phyloP scores from a whole-genome alignment of 306 rosid genomes.

The Benincasa hispida region DNA sequence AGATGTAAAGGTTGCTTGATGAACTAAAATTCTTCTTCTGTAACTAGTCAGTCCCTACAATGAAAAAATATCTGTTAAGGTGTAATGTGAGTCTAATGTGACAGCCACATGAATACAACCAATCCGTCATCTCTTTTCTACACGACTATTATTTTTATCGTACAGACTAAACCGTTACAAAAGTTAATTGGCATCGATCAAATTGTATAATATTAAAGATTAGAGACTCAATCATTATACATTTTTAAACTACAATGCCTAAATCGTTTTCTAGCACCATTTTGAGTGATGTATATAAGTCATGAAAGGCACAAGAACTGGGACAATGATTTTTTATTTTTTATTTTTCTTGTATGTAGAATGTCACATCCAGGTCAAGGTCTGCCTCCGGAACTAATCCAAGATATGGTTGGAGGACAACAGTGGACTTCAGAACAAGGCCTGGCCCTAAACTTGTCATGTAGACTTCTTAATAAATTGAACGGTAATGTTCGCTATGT shows the following conservation, averaged over 20 bases:
- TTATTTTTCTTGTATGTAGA: constrained; percentile 25
- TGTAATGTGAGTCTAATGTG: neutral
- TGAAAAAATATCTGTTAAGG: neutral
- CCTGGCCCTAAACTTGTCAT: constrained; percentile 43
- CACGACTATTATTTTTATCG: neutral
- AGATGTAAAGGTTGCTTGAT: neutral
- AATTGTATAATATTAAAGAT: neutral
- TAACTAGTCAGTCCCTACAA: neutral
- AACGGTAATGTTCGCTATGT: constrained; percentile 50
- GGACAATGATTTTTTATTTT: neutral
- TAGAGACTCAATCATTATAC: neutral
- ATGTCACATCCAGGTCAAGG: constrained; percentile 66
- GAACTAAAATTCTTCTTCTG: neutral
- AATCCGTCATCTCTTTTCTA: neutral
- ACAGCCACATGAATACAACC: neutral
- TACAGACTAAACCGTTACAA: neutral
- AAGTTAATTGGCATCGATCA: neutral
- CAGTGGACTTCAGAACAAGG: constrained; percentile 61
- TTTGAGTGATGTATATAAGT: neutral
- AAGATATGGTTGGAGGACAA: constrained; percentile 53
- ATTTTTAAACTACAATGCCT: neutral
- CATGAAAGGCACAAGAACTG: neutral
- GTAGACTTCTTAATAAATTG: constrained; percentile 61
- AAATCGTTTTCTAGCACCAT: neutral
- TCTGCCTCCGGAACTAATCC: constrained; percentile 39